Evolutionary conservation across 2,329 filamentous ascomycete genomes (phyloP).

Genomic region (Zarea fungicola): DNA sequence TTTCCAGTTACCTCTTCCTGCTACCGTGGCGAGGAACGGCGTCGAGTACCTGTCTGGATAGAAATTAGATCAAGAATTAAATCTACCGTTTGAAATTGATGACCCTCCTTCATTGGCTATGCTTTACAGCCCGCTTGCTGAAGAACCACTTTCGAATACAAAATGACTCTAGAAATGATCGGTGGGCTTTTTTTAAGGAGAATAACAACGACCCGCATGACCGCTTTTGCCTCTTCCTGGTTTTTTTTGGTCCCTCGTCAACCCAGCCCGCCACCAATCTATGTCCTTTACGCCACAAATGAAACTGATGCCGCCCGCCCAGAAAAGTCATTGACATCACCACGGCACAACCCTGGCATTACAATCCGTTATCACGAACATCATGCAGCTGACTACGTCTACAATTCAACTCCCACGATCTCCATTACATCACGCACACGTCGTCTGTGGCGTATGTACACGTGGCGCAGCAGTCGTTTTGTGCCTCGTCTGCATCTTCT

Average conservation of each 20-base stretch:
- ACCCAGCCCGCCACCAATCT: no score
- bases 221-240: slow-evolving; percentile 5
- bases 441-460: background rate
- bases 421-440: slow-evolving; percentile 3
- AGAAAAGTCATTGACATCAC: slow-evolving; percentile 10
- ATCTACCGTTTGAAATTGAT: background rate
- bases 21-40: no score
- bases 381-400: background rate
- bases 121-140: no score
- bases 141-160: no score
- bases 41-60: no score
- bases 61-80: background rate
- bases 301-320: no score
- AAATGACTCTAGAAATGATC: background rate
- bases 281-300: slow-evolving; percentile 1
- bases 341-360: background rate
- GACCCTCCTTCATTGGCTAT: background rate
- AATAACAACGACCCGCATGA: background rate
- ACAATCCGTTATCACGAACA: background rate
- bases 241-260: background rate
- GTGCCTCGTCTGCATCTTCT: background rate
- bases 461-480: slow-evolving; percentile 7
- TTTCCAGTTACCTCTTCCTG: no score
- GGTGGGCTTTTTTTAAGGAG: no score
- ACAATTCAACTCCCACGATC: background rate